Percentiles rank a stretch among this genome's conserved stretches.
Conservation (phyloP, 768 basidiomycete species). For the Suillus tomentosus region DNA sequence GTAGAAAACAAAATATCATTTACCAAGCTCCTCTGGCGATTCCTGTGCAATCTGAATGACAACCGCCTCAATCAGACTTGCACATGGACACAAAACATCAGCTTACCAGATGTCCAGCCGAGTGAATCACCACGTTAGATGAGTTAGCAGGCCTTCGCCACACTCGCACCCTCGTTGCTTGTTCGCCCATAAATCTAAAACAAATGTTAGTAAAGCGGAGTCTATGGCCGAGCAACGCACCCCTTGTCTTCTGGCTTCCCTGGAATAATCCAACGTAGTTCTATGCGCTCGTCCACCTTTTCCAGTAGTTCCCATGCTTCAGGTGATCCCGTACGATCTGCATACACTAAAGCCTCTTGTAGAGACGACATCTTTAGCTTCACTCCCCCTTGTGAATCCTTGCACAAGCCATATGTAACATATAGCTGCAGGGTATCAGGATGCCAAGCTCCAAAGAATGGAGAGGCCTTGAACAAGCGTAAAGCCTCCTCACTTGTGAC, state of each 20-base stretch:
- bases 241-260: constrained; percentile 12
- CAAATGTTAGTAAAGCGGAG: neutral
- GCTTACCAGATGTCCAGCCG: constrained; percentile 30
- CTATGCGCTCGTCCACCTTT: constrained; percentile 27
- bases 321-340: constrained; percentile 36
- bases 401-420: constrained; percentile 54
- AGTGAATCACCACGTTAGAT: constrained; percentile 31
- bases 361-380: constrained; percentile 66
- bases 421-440: constrained; percentile 60
- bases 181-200: constrained; percentile 19
- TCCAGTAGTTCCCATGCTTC: constrained; percentile 33
- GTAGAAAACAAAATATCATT: neutral
- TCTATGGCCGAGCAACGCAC: constrained; percentile 13
- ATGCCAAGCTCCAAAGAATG: constrained; percentile 77
- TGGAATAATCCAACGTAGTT: constrained; percentile 34
- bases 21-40: constrained; percentile 33
- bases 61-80: neutral
- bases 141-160: constrained; percentile 34
- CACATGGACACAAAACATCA: constrained; percentile 7
- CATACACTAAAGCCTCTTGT: constrained; percentile 66
- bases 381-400: constrained; percentile 39
- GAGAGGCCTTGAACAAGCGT: constrained; percentile 45
- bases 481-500: constrained; percentile 59
- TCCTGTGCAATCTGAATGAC: constrained; percentile 29
- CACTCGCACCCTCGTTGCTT: constrained; percentile 22